Evolutionary conservation across 805 yeast genomes (phyloP), one percentile per base, ranked within the genome.

Genomic region (Metschnikowia borealis): DNA sequence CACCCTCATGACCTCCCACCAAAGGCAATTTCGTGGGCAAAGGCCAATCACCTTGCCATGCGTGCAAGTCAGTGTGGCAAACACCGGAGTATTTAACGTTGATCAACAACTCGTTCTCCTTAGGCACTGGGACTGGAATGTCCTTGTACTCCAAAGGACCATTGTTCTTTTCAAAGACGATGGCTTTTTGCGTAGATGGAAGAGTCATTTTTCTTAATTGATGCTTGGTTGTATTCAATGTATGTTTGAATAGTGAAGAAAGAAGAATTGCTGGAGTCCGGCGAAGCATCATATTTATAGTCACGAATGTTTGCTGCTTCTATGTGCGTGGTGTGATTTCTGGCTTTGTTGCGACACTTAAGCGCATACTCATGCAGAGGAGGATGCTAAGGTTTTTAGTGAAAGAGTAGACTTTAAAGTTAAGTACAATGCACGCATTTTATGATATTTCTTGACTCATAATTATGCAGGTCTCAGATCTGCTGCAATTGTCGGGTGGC

Each of bases 41-140:
- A 34, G 77, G 77, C 77, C 77, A 73, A 62, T 73, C 77, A 56
- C 76, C 77, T 59, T 71, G 69, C 77, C 76, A 71, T 48, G 77
- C 78, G 56, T 73, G 78, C 58, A 73, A 69, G 58, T 73, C 77
- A 44, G 77, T 73, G 63, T 73, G 78, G 59, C 78, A 73, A 37
- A 73, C 77, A 54, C 78, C 78, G 29, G 77, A 73, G 65, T 70
- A 73, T 62, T 73, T 73, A 54, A 73, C 65, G 55, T 73, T 70
- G 63, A 73, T 67, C 62, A 73, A 70, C 44, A 73, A 41, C 59
- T 73, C 78, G 53, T 64, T 71, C 23, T 72, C 53, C 60, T 70
- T 70, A 45, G 77, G 77, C 32, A 42, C 58, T 40, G 77, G 75
- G 21, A 74, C 79, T 35, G 78, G 71, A 47, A 64, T 64, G 46